A percentile compares a stretch with the other conserved stretches of the same genome.
Evolutionary conservation across 305 asterid genomes (phyloP).

Genomic region (Solanum aculeatissimum): DNA sequence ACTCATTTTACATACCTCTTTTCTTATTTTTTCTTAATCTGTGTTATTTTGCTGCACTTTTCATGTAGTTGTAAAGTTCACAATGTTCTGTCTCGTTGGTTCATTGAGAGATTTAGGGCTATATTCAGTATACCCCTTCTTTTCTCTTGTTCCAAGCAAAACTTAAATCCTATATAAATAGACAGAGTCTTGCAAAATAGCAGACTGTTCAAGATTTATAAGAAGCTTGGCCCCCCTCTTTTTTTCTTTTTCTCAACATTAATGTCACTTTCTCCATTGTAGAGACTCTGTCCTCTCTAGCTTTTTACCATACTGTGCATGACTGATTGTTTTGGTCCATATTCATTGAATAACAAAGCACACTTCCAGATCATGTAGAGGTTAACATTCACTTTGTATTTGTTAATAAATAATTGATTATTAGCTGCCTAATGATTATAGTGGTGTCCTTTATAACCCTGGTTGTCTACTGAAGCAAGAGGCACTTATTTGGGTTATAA

Average conservation of each 20-base stretch:
- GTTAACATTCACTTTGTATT: not conserved
- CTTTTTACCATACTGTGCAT: not conserved
- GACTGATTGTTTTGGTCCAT: not conserved
- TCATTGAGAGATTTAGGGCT: not conserved
- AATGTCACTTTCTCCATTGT: not conserved
- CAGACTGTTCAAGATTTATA: not conserved
- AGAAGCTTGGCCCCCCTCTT: not conserved
- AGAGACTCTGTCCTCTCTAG: not conserved
- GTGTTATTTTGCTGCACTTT: not conserved
- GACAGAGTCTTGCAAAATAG: not conserved
- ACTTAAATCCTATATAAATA: not conserved
- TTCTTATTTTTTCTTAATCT: not conserved
- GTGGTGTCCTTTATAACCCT: not conserved
- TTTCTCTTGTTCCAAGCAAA: not conserved
- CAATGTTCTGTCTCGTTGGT: not conserved
- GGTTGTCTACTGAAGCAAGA: not conserved
- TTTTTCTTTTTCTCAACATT: not conserved
- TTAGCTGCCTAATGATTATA: not conserved
- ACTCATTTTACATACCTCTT: not conserved
- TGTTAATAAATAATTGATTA: not conserved
- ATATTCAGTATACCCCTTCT: not conserved
- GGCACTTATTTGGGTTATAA: not conserved
- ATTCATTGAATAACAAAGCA: not conserved
- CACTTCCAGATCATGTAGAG: not conserved
- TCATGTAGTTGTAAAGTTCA: not conserved